phyloP scores from a whole-genome alignment of 208 protist species.

The Trypanosoma cruzi region DNA sequence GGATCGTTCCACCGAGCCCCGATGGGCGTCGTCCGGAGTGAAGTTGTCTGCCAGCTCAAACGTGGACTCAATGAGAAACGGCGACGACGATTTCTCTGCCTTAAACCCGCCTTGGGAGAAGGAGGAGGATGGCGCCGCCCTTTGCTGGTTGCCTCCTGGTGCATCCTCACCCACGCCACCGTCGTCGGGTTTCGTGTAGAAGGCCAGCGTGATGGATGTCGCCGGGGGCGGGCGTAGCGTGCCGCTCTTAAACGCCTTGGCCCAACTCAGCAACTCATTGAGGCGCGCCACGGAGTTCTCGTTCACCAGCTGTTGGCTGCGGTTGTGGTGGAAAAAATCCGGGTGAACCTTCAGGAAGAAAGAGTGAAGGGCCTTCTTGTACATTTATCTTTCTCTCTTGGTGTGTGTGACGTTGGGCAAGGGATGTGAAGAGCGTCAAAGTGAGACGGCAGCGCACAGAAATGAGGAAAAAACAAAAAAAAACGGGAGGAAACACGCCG shows the following conservation, averaged over 20 bases:
- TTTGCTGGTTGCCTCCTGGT: not conserved
- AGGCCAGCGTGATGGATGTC: slow-evolving; percentile 77
- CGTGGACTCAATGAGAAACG: slow-evolving; percentile 56
- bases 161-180: slow-evolving; percentile 4
- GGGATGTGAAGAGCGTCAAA: no score
- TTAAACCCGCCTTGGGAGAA: slow-evolving; percentile 15
- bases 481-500: no score
- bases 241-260: slow-evolving; percentile 83
- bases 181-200: slow-evolving; percentile 75
- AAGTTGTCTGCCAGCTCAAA: slow-evolving; percentile 86
- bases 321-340: slow-evolving; percentile 90
- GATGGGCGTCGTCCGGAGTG: slow-evolving; percentile 70
- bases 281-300: slow-evolving; percentile 90
- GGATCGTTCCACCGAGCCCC: slow-evolving; percentile 75
- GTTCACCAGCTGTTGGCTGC: slow-evolving; percentile 72
- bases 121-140: slow-evolving; percentile 16
- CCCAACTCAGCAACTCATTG: slow-evolving; percentile 92
- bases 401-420: no score
- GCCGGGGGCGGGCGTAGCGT: slow-evolving; percentile 72
- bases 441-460: no score
- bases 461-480: no score
- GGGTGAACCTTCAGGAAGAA: slow-evolving; percentile 94
- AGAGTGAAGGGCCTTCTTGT: slow-evolving; percentile 91
- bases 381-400: slow-evolving; percentile 45
- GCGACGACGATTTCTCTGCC: slow-evolving; percentile 1